Evolutionary conservation across 805 yeast species (phyloP).

Genomic region (Sugiyamaella floridensis): DNA sequence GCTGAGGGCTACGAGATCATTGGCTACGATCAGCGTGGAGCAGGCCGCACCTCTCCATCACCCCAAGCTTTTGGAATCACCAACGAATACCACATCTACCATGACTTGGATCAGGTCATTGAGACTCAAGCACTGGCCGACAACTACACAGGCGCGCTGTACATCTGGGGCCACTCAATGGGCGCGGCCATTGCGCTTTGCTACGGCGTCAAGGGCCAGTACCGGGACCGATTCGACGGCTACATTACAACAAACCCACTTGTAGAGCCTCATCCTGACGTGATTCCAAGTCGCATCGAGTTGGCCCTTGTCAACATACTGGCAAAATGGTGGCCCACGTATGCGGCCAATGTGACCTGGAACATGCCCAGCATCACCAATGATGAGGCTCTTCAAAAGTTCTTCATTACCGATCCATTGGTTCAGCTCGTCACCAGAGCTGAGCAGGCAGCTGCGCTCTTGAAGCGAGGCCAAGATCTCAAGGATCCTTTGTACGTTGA

Average conservation of each 20-base stretch:
- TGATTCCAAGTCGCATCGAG: conserved; percentile 24
- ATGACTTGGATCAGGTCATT: conserved; percentile 30
- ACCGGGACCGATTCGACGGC: conserved; percentile 29
- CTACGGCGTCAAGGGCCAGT: conserved; percentile 31
- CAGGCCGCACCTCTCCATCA: conserved; percentile 29
- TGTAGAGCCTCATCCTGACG: conserved; percentile 22
- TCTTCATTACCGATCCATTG: conserved; percentile 22
- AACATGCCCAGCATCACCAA: conserved; percentile 23
- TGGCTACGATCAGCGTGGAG: conserved; percentile 36
- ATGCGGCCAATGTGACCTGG: conserved; percentile 18
- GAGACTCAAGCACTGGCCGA: conserved; percentile 5
- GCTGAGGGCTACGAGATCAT: conserved; percentile 31
- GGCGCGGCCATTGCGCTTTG: conserved; percentile 35
- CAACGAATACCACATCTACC: conserved; percentile 27
- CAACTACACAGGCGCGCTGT: conserved; percentile 21
- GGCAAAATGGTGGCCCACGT: conserved; percentile 25
- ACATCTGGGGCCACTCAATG: conserved; percentile 34
- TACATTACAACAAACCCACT: conserved; percentile 31
- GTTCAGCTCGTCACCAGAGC: conserved; percentile 26
- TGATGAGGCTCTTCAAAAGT: conserved; percentile 22
- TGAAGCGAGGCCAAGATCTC: conserved; percentile 31
- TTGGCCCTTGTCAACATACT: conserved; percentile 21
- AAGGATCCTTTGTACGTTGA: conserved; percentile 23
- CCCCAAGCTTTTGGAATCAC: conserved; percentile 28
- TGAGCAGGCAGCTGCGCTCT: conserved; percentile 28